These are phyloP conservation scores for Tolypocladium endophyticum DNA, from an alignment of 2,329 filamentous ascomycete species.

Conservation along the genomic window DNA sequence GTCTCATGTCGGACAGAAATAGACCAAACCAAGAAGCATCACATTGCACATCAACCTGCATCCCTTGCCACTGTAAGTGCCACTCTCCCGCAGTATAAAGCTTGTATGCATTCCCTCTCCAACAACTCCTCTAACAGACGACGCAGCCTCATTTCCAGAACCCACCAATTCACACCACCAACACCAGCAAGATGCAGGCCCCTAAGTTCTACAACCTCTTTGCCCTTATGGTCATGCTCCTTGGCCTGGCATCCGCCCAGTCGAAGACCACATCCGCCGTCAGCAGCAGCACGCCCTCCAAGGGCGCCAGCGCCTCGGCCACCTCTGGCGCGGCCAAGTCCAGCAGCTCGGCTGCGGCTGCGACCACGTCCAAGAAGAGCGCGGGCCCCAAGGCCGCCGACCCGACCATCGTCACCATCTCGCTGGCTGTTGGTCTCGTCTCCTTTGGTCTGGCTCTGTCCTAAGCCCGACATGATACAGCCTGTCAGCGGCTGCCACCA, in stretches of 20 bases:
- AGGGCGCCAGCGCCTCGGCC: neutral
- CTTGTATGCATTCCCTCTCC: neutral
- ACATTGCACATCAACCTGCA: neutral
- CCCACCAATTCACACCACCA: neutral
- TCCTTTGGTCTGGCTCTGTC: neutral
- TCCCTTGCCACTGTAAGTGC: neutral
- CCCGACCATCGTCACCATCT: neutral
- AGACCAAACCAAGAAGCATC: neutral
- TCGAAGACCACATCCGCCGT: neutral
- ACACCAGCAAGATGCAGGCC: neutral
- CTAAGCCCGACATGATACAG: neutral
- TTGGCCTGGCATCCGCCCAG: neutral
- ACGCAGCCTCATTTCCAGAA: neutral
- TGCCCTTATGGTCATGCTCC: slow-evolving; percentile 1
- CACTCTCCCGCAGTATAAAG: neutral
- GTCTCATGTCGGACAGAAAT: neutral
- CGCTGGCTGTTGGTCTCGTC: neutral
- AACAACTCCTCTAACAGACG: neutral
- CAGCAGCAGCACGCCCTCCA: neutral
- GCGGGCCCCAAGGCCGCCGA: neutral
- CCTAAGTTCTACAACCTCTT: slow-evolving; percentile 1
- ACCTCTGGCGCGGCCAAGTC: neutral
- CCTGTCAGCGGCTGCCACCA: neutral
- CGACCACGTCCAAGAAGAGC: neutral
- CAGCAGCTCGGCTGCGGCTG: neutral